Conservation (phyloP, 1,284 basidiomycete genomes). For the Athelia sp. region DNA sequence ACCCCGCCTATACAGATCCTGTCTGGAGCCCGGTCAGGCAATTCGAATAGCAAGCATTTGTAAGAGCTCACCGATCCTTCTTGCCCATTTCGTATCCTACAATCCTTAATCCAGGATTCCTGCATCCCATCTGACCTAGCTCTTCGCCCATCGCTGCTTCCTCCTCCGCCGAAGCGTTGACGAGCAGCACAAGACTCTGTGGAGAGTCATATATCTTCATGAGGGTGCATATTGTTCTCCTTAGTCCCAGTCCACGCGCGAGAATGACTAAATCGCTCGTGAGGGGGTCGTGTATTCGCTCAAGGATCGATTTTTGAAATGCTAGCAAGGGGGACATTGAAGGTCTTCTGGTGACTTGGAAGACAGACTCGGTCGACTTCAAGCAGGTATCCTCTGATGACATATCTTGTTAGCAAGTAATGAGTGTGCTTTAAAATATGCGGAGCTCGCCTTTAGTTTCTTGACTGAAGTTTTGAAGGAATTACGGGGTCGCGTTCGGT, state of each 20-base stretch:
- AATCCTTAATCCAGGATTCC: constrained; percentile 80
- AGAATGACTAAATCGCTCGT: constrained; percentile 82
- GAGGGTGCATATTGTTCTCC: constrained; percentile 78
- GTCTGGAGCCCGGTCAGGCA: constrained; percentile 38
- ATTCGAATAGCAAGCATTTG: neutral
- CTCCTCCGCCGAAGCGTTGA: constrained; percentile 87
- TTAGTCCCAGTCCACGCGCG: constrained; percentile 83
- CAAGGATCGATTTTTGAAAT: constrained; percentile 62
- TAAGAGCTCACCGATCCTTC: constrained; percentile 63
- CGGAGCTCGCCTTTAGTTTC: too few species aligned
- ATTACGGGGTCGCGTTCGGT: too few species aligned
- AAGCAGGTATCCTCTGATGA: too few species aligned
- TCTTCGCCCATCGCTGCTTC: constrained; percentile 91
- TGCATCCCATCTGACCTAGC: constrained; percentile 86
- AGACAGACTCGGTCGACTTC: neutral
- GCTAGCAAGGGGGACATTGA: constrained; percentile 38
- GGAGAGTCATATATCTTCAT: constrained; percentile 92
- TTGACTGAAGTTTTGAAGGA: too few species aligned
- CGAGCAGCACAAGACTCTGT: constrained; percentile 78
- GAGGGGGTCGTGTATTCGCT: constrained; percentile 69
- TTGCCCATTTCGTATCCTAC: constrained; percentile 83
- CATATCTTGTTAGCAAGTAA: too few species aligned
- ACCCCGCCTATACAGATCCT: constrained; percentile 81
- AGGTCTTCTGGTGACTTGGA: neutral
- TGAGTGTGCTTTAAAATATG: too few species aligned